Conservation (phyloP, 73 alveolate genomes). For the Durusdinium trenchii region DNA sequence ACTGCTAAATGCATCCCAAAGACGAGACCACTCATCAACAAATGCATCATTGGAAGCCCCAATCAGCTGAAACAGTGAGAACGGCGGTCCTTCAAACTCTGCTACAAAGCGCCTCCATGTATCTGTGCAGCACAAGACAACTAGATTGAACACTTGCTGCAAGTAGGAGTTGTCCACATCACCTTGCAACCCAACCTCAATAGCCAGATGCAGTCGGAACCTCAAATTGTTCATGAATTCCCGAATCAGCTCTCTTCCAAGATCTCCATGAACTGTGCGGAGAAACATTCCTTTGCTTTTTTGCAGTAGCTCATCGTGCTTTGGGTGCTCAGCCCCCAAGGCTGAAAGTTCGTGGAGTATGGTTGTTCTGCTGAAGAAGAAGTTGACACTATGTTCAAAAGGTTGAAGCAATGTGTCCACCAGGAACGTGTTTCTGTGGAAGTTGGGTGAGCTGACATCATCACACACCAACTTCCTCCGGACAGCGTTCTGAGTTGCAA, state of each 20-base stretch:
- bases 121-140: neutral
- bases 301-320: neutral
- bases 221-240: neutral
- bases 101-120: neutral
- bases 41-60: neutral
- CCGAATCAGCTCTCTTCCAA: neutral
- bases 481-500: neutral
- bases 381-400: slow-evolving; percentile 15
- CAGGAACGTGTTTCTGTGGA: neutral
- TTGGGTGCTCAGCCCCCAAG: neutral
- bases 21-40: neutral
- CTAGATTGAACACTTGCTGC: neutral
- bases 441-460: neutral
- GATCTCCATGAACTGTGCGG: neutral
- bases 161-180: neutral
- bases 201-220: neutral
- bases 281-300: neutral
- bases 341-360: neutral
- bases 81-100: neutral
- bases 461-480: neutral
- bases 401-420: slow-evolving; percentile 17
- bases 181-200: slow-evolving; percentile 3
- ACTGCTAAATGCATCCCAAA: too few relatives aligned
- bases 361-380: neutral
- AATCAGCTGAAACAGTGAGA: neutral